Evolutionary conservation across 306 rosid genomes (phyloP), one percentile per base, ranked within the genome.

Genomic region (Echinosophora koreensis): DNA sequence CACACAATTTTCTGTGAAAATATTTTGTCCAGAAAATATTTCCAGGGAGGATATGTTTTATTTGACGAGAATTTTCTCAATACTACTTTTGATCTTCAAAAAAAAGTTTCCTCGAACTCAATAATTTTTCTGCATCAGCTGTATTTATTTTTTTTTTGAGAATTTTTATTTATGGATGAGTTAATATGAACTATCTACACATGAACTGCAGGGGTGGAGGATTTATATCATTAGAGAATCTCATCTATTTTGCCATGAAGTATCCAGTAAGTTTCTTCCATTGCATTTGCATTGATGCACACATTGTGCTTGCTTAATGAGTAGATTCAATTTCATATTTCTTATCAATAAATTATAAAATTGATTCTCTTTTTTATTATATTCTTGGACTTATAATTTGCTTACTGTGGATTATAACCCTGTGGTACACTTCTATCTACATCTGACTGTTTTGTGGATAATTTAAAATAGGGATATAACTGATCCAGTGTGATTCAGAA

Each of bases 181-280:
- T 38, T 78, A 61, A 78, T 67, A 39, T 69, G 66, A 84, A 61
- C 57, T 52, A 72, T 73, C 13, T 38, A 38, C 66, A 70, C 78
- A 46, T 81, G 77, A 54, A 69, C 77, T 86, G 77, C 84, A 95
- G 99, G 91, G 97, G 99, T 70, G 99, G 97, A 46, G 99, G 99
- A 39, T 90, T 79, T 82, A 84, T 95, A 78, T 95, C 99, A 61
- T 69, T 95, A 86, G 97, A 92, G 89, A 95, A 95, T 82, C 99
- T 95, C 14, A 95, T 90, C 80, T 95, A 84, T 84, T 95, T 92
- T 76, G 96, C 96, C 14, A 85, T 58, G 77, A 85, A 82, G 35
- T 95, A 89, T 87, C 97, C 94, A 50, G 99, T 95, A 82, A 66
- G 95, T 85, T 78, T 80, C 51, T 87, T 69, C 75, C 46, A 28